Base-by-base conservation (phyloP, 495 filamentous ascomycete species). In the Talaromyces wortmannii region DNA sequence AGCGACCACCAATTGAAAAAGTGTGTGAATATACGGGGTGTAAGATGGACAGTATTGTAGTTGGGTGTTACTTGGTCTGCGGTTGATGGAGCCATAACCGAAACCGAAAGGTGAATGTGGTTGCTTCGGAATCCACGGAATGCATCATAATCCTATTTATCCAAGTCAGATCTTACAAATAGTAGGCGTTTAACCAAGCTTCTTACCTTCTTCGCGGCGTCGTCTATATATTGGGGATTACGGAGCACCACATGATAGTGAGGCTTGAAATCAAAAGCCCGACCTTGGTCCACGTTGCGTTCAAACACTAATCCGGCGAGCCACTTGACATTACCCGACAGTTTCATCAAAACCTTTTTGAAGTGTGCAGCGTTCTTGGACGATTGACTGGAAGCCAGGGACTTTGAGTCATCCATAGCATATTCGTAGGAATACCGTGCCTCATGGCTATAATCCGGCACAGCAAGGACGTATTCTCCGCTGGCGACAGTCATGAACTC, bases 1-100 rank as follows among this genome's bases (percentile, higher is more conserved):
- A 97, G 81, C 10, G 87, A 89, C 92, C 91, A 97, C 94, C 94
- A 98, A 60, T 87, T 85, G 72, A 92, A 97, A 74, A 98, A 98
- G 63, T 97, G 94, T 2, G 91, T 96, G 66, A 98, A 98, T 78
- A 97, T 96, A 6, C 91, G 84, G 6, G 94, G 94, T 8, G 85
- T 91, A 46, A 97, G 77, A 67, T 98, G 95, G 5, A 96, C 87
- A 0, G 92, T 87, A 59, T 98, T 98, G 72, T 97, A 97, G 36
- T 76, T 62, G 45, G 16, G 23, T 29, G 15, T 29, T 6, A 47
- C 31, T 32, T 49, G 47, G 58, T 91, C 83, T 13, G 88, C 78
- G 60, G 86, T 85, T 13, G 86, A 78, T 0, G 94, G 94, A 3
- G 95, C 91, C 59, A 86, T 80, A 18, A 97, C 83, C 1, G 92